phyloP scores from a whole-genome alignment of 2,329 filamentous ascomycete species.

The Thielaviopsis ethacetica region DNA sequence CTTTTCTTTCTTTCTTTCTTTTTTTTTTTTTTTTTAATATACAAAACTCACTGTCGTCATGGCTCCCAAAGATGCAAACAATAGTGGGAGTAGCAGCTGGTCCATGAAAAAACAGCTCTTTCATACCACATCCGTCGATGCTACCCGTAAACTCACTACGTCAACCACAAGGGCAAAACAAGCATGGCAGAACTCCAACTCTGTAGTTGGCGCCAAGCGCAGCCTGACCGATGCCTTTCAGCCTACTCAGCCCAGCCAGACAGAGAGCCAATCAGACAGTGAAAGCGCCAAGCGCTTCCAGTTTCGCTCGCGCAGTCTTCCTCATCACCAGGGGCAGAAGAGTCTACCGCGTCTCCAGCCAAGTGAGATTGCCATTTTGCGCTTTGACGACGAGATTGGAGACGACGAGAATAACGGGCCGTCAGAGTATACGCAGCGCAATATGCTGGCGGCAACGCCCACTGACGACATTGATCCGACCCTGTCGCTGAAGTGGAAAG shows the following conservation, averaged over 20 bases:
- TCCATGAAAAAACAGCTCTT: slow-evolving; percentile 1
- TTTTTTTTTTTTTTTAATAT: neutral
- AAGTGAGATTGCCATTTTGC: slow-evolving; percentile 29
- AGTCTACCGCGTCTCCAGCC: slow-evolving; percentile 20
- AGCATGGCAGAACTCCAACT: neutral
- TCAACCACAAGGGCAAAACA: neutral
- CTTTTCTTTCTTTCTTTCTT: neutral
- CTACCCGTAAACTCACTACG: neutral
- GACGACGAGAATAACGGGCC: slow-evolving; percentile 13
- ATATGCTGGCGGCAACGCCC: slow-evolving; percentile 34
- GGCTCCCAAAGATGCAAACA: neutral
- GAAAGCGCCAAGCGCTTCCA: neutral
- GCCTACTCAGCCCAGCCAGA: neutral
- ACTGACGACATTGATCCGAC: slow-evolving; percentile 33
- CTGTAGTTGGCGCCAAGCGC: slow-evolving; percentile 5
- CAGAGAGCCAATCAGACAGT: neutral
- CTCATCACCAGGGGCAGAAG: neutral
- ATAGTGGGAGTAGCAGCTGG: neutral
- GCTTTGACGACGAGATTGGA: slow-evolving; percentile 4
- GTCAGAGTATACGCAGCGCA: slow-evolving; percentile 43
- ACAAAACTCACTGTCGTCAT: neutral
- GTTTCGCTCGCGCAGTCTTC: neutral
- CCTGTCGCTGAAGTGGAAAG: slow-evolving; percentile 44
- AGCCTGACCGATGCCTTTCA: slow-evolving; percentile 7
- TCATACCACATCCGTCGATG: slow-evolving; percentile 10